A percentile compares a stretch with the other conserved stretches of the same genome.
Evolutionary conservation across 2,329 filamentous ascomycete species (phyloP).

Genomic region (Fusarium incarnatum): DNA sequence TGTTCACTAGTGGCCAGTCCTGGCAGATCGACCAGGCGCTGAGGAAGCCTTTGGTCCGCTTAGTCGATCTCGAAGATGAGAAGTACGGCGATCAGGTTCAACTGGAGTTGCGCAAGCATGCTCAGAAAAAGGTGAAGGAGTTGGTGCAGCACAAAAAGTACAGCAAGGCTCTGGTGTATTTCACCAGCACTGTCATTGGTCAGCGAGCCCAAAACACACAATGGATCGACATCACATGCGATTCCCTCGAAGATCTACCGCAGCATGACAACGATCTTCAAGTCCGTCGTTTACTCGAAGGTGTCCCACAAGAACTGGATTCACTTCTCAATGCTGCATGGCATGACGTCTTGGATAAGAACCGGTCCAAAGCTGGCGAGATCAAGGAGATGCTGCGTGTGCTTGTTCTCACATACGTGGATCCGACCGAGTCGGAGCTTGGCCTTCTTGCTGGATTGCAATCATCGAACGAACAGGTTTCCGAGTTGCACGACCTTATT

Average conservation of each 20-base stretch:
- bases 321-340: constrained; percentile 54
- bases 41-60: constrained; percentile 4
- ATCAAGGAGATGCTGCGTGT: constrained; percentile 58
- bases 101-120: constrained; percentile 39
- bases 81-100: constrained; percentile 38
- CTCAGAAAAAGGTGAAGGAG: constrained; percentile 51
- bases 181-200: constrained; percentile 56
- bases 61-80: constrained; percentile 36
- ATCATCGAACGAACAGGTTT: constrained; percentile 48
- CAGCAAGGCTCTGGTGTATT: constrained; percentile 57
- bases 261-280: constrained; percentile 53
- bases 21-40: constrained; percentile 20
- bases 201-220: constrained; percentile 57
- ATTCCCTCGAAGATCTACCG: constrained; percentile 55
- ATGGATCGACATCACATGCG: constrained; percentile 58
- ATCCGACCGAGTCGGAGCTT: constrained; percentile 55
- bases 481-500: constrained; percentile 52
- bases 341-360: constrained; percentile 52
- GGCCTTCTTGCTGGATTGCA: constrained; percentile 53
- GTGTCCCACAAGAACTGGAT: constrained; percentile 54
- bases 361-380: constrained; percentile 50
- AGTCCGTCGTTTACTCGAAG: constrained; percentile 54
- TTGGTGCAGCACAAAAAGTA: constrained; percentile 54
- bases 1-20: constrained; percentile 53
- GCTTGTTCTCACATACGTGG: constrained; percentile 55